Base-by-base conservation (phyloP, 1,284 basidiomycete species). In the Nidula niveotomentosa region DNA sequence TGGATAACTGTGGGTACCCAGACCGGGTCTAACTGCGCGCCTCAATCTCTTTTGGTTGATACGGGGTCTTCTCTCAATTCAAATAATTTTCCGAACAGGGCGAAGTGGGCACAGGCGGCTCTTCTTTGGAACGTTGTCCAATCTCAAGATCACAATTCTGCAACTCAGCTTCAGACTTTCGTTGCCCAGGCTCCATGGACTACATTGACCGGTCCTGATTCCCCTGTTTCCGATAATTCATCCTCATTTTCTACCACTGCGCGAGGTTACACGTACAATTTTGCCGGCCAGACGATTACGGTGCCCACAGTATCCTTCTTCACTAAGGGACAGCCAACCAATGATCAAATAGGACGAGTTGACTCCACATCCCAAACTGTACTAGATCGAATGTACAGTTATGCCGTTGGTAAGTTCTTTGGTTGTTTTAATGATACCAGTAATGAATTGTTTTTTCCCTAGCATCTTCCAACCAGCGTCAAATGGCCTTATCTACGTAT, bases 371-470 rank as follows among this genome's bases (percentile, higher is more conserved):
- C 77, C n/a, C 64, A 61, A 30, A 57, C 63, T 34, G 72, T 75
- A 6, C 62, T 88, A 55, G 79, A 87, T 61, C 74, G 79, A 48
- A 82, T 87, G 76, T 86, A 85, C 62, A 76, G 75, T 34, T 82
- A 74, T 68, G 83, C 85, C 33, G 66, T 72, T 54, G 85, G 86
- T 86, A 63, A 57, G 80, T 67, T 37, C 30, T 30, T 30, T 56
- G 36, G 13, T 36, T 52, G 34, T 53, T 48, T 7, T 37, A 37
- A 13, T 52, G n/a, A 13, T 15, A 15, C 17, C 34, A 35, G n/a
- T 34, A n/a, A 15, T 41, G n/a, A 13, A 30, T 49, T 50, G 35
- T 33, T 39, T 55, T n/a, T 53, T 57, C 30, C 55, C 13, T 59
- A 86, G 86, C 84, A 1, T 81, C 84, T 9, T 80, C 85, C 1